Conservation (phyloP, 257 asterid genomes). For the Nicotiana knightiana region DNA sequence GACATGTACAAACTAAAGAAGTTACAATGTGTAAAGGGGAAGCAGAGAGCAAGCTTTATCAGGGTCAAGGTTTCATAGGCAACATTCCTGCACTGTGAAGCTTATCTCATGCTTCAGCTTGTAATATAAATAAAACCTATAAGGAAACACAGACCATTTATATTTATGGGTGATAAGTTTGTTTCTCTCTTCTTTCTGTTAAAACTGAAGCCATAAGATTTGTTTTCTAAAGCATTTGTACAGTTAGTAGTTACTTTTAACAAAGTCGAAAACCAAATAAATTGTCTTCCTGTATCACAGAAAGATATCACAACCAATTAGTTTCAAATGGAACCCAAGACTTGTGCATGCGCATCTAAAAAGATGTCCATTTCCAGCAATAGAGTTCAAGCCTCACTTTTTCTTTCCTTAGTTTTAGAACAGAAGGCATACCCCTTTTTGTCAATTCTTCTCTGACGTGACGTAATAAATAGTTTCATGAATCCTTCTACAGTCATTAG, state of each 20-base stretch:
- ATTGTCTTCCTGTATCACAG: background rate
- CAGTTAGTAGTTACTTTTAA: background rate
- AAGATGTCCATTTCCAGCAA: background rate
- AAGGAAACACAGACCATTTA: background rate
- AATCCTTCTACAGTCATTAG: background rate
- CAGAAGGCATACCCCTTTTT: background rate
- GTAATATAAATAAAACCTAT: background rate
- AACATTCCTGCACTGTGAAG: background rate
- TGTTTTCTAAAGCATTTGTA: background rate
- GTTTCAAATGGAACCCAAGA: background rate
- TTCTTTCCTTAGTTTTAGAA: background rate
- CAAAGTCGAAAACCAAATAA: background rate
- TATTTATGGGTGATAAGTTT: background rate
- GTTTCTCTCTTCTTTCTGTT: background rate
- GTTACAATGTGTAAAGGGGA: background rate
- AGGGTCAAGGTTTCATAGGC: background rate
- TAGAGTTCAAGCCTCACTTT: background rate
- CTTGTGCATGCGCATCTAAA: background rate
- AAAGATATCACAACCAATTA: background rate
- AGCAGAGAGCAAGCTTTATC: background rate
- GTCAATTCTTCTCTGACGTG: background rate
- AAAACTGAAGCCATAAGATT: background rate
- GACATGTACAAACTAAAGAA: background rate
- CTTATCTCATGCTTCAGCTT: background rate
- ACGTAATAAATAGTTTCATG: background rate